Conservation (phyloP, 2,329 filamentous ascomycete species). For the Xylariaceae sp. region DNA sequence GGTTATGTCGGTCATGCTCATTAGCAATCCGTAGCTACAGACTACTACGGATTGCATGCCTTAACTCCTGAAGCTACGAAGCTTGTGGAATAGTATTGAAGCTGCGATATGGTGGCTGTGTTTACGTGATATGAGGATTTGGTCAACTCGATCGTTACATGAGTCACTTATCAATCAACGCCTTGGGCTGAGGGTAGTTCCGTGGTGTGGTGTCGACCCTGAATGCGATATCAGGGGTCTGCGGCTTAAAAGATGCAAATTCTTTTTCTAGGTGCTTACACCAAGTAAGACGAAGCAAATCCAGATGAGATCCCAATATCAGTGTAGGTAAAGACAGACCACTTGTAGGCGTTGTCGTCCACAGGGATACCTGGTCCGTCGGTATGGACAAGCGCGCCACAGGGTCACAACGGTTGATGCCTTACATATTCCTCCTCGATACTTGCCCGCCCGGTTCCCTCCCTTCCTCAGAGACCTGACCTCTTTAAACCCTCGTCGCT, state of each 20-base stretch:
- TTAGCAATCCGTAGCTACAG: not conserved
- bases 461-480: no score
- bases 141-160: no score
- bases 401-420: not conserved
- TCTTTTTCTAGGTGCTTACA: no score
- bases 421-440: not conserved
- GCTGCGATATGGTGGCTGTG: no score
- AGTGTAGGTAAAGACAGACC: not conserved
- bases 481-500: no score
- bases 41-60: no score
- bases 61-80: not conserved
- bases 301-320: not conserved
- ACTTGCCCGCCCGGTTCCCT: not conserved
- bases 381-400: not conserved
- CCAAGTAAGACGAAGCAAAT: not conserved
- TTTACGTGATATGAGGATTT: no score
- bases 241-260: no score
- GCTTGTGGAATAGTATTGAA: not conserved
- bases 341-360: not conserved
- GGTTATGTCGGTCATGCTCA: not conserved
- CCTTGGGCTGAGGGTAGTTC: no score
- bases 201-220: no score
- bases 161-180: no score
- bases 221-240: no score
- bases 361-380: not conserved